A percentile compares a stretch with the other conserved stretches of the same genome.
Evolutionary conservation across 345 rosid species (phyloP).

Genomic region (Anacardium occidentale): DNA sequence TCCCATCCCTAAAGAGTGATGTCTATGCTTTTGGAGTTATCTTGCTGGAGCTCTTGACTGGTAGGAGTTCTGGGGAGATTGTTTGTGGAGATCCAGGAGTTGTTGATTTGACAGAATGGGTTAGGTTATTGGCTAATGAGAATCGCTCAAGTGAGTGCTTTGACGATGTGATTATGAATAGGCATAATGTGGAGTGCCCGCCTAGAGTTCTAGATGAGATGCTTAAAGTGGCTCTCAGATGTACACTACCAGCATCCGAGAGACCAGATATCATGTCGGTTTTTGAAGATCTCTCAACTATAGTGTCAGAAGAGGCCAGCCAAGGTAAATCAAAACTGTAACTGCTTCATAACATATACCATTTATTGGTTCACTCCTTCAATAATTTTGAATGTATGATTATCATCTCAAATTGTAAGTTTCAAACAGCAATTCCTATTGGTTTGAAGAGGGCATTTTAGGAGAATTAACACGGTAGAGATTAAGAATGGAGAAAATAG

Average conservation of each 20-base stretch:
- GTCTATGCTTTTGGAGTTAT: slow-evolving; percentile 83
- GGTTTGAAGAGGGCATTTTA: slow-evolving; percentile 5
- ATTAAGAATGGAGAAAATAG: no score
- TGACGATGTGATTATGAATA: slow-evolving; percentile 41
- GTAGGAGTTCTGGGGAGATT: slow-evolving; percentile 65
- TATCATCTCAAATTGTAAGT: background rate
- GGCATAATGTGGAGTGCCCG: slow-evolving; percentile 21
- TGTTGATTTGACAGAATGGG: slow-evolving; percentile 88
- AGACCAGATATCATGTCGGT: slow-evolving; percentile 75
- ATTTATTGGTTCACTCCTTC: slow-evolving; percentile 7
- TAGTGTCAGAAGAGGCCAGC: slow-evolving; percentile 19
- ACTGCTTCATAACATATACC: slow-evolving; percentile 23
- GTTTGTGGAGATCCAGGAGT: slow-evolving; percentile 55
- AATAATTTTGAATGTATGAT: slow-evolving; percentile 4
- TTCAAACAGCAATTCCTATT: slow-evolving; percentile 1
- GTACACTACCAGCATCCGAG: slow-evolving; percentile 74
- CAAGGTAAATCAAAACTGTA: slow-evolving; percentile 20
- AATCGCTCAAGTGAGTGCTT: slow-evolving; percentile 61
- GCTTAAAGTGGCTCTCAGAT: slow-evolving; percentile 64
- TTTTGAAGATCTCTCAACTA: slow-evolving; percentile 51
- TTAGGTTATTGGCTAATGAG: slow-evolving; percentile 48
- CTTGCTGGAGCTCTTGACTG: slow-evolving; percentile 71
- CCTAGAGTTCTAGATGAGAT: slow-evolving; percentile 42
- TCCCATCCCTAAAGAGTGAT: slow-evolving; percentile 85
- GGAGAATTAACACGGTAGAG: no score